Conservation (phyloP, 805 yeast species). For the Saccharomycopsis schoenii region DNA sequence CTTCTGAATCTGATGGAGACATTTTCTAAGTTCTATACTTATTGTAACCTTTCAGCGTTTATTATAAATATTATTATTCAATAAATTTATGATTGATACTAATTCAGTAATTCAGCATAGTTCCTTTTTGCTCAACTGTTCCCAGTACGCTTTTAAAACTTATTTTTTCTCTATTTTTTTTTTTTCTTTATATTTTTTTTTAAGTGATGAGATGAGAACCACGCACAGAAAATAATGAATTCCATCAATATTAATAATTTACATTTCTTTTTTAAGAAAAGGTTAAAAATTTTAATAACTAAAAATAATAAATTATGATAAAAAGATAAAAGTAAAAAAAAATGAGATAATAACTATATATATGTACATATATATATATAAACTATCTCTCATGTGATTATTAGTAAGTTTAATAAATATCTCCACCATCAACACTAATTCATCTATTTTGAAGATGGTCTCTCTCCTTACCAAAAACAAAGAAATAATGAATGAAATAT, state of each 20-base stretch:
- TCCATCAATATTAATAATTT: too few species aligned
- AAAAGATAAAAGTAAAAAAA: background rate
- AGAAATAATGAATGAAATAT: background rate
- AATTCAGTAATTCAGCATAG: too few species aligned
- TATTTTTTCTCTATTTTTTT: background rate
- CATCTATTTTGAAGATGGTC: background rate
- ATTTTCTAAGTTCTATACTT: background rate
- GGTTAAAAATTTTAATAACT: background rate
- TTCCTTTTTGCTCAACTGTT: background rate
- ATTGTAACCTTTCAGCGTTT: too few species aligned
- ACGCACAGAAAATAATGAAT: background rate
- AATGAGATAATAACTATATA: too few species aligned
- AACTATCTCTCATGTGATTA: too few species aligned
- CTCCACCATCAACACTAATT: background rate
- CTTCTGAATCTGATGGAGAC: slow-evolving; percentile 15
- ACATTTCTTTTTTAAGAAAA: too few species aligned
- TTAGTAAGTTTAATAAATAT: background rate
- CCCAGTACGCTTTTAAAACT: too few species aligned
- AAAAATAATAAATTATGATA: background rate
- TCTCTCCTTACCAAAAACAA: slow-evolving; percentile 4
- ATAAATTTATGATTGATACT: too few species aligned
- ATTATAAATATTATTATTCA: background rate
- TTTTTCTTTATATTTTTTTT: slow-evolving; percentile 1
- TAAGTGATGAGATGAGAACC: background rate
- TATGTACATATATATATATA: too few species aligned